Evolutionary conservation across 345 rosid genomes (phyloP).

Genomic region (Gossypium rotundifolium): DNA sequence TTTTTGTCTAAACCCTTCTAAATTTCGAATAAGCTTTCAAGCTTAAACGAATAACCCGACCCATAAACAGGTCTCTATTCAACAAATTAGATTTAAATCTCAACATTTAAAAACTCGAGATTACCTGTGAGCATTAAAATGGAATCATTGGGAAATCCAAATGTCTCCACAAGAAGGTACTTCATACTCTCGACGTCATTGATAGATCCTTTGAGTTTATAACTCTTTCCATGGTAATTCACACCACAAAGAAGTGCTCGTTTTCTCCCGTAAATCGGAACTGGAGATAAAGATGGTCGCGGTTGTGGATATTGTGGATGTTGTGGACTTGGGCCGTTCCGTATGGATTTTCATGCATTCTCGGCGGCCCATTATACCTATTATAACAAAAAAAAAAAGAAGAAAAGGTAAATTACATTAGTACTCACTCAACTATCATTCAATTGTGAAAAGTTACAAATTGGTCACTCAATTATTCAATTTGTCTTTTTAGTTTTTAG

Average conservation of each 20-base stretch:
- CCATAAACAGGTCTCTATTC: too few relatives aligned
- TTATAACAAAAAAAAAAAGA: not conserved
- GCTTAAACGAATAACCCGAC: too few relatives aligned
- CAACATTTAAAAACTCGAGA: too few relatives aligned
- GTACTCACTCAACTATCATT: too few relatives aligned
- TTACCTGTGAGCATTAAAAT: constrained; percentile 28
- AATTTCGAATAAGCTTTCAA: too few relatives aligned
- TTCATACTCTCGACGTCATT: constrained; percentile 53
- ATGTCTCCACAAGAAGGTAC: constrained; percentile 33
- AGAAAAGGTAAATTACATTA: too few relatives aligned
- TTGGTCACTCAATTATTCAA: too few relatives aligned
- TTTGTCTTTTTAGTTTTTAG: too few relatives aligned
- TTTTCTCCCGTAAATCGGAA: constrained; percentile 31
- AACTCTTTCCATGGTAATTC: constrained; percentile 35
- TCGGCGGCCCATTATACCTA: constrained; percentile 11
- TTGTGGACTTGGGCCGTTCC: constrained; percentile 6
- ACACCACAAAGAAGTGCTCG: constrained; percentile 55
- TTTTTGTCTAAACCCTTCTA: too few relatives aligned
- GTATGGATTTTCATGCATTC: not conserved
- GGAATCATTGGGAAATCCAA: constrained; percentile 42
- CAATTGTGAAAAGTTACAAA: too few relatives aligned
- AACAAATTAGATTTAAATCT: too few relatives aligned
- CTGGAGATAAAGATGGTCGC: constrained; percentile 8
- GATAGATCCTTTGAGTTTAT: constrained; percentile 41
- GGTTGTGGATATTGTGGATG: constrained; percentile 17